A percentile compares a stretch with the other conserved stretches of the same genome.
phyloP scores from a whole-genome alignment of 345 rosid genomes.

The Iberis pinnata region DNA sequence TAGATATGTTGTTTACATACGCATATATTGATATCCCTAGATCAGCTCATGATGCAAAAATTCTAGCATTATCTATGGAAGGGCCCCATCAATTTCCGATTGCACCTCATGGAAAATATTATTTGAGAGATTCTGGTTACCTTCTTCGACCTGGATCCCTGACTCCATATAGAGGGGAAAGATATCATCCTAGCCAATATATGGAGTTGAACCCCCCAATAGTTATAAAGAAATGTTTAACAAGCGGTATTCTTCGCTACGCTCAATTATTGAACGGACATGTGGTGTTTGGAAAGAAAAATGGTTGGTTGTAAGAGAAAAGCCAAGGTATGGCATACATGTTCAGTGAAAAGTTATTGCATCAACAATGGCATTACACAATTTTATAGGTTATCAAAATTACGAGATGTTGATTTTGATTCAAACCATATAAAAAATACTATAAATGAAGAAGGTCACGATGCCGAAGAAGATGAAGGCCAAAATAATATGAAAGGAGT shows the following conservation, averaged over 20 bases:
- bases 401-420: not conserved
- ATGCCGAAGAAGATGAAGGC: too few species aligned
- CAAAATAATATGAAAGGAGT: too few species aligned
- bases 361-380: too few species aligned
- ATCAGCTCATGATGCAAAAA: not conserved
- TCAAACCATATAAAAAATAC: too few species aligned
- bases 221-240: not conserved
- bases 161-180: slow-evolving; percentile 1
- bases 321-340: slow-evolving; percentile 1
- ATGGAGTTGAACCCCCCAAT: not conserved
- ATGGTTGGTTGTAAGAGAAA: not conserved
- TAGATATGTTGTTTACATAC: not conserved
- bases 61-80: too few species aligned
- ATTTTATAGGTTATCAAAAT: not conserved
- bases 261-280: too few species aligned
- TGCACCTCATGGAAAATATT: not conserved
- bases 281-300: too few species aligned
- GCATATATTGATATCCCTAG: not conserved
- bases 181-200: not conserved
- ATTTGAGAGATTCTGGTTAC: not conserved
- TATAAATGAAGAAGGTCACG: too few species aligned
- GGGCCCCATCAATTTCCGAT: too few species aligned
- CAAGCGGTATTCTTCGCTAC: not conserved
- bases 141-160: not conserved
- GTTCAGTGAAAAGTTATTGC: slow-evolving; percentile 1